Evolutionary conservation across 1,284 basidiomycete genomes (phyloP).

Genomic region (Pseudozyma tsukubaensis): DNA sequence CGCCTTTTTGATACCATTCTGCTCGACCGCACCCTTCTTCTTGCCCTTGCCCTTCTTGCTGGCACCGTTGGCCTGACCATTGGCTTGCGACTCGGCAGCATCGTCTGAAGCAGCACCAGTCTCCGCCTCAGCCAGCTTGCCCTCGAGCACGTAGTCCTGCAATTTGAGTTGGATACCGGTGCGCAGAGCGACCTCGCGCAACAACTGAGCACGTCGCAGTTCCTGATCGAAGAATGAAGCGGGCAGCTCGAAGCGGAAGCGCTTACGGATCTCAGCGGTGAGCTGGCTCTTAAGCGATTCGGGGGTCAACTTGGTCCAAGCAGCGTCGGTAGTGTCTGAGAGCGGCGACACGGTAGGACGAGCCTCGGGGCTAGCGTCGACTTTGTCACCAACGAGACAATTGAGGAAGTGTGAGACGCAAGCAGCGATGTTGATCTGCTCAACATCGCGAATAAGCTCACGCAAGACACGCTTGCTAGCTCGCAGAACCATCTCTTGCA

Average conservation of each 20-base stretch:
- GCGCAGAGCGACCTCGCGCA: constrained; percentile 72
- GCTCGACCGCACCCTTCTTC: constrained; percentile 39
- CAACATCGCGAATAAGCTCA: constrained; percentile 59
- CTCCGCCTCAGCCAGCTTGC: constrained; percentile 24
- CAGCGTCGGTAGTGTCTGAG: constrained; percentile 31
- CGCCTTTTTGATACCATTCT: constrained; percentile 45
- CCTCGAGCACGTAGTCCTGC: constrained; percentile 71
- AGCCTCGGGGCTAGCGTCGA: constrained; percentile 70
- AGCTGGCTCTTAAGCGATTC: constrained; percentile 70
- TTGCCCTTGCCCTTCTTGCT: constrained; percentile 52
- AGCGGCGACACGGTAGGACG: constrained; percentile 42
- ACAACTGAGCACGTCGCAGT: constrained; percentile 70
- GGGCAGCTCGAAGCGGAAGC: constrained; percentile 72
- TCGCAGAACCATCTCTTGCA: constrained; percentile 74
- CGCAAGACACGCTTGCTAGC: constrained; percentile 73
- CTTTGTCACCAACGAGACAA: constrained; percentile 72
- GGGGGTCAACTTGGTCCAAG: constrained; percentile 72
- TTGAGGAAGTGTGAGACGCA: constrained; percentile 74
- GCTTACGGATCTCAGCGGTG: constrained; percentile 69
- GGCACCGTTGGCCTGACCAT: constrained; percentile 11
- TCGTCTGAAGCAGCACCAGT: constrained; percentile 30
- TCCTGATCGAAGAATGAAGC: constrained; percentile 68
- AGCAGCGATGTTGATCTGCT: constrained; percentile 42
- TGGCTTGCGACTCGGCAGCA: constrained; percentile 66
- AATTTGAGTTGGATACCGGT: constrained; percentile 73